Conservation (phyloP, 2,329 filamentous ascomycete species). For the Mycosphaerella arachidis region DNA sequence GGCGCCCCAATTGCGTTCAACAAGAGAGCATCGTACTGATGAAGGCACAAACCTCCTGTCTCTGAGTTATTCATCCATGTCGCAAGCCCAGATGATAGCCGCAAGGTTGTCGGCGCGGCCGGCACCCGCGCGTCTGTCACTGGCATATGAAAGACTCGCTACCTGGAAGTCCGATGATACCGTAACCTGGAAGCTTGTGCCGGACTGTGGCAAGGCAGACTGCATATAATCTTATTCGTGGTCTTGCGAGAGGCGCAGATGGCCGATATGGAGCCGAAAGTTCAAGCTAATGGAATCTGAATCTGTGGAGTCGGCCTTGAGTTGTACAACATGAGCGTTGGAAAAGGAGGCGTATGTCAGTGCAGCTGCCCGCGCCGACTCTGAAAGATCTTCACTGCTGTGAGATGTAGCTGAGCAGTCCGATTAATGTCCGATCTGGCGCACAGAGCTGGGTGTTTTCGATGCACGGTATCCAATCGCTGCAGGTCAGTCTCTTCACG, state of each 20-base stretch:
- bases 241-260: conserved; percentile 4
- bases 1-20: background rate
- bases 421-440: conserved; percentile 20
- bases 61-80: background rate
- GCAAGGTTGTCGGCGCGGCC: conserved; percentile 14
- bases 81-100: background rate
- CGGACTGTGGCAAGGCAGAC: background rate
- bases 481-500: background rate
- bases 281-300: conserved; percentile 20
- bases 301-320: conserved; percentile 15
- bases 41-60: background rate
- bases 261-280: conserved; percentile 16
- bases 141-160: background rate
- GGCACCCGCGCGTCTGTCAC: conserved; percentile 8
- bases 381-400: conserved; percentile 15
- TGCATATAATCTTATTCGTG: background rate
- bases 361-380: conserved; percentile 18
- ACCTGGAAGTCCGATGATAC: conserved; percentile 7
- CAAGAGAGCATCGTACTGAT: background rate
- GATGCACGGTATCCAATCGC: conserved; percentile 22
- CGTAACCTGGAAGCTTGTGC: background rate
- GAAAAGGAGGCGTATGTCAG: conserved; percentile 28
- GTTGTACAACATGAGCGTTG: conserved; percentile 20
- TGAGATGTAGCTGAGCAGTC: conserved; percentile 13
- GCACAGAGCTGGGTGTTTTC: conserved; percentile 12